These are phyloP conservation scores for Dalbergia oliveri DNA, from an alignment of 306 rosid genomes.

Conservation along the genomic window DNA sequence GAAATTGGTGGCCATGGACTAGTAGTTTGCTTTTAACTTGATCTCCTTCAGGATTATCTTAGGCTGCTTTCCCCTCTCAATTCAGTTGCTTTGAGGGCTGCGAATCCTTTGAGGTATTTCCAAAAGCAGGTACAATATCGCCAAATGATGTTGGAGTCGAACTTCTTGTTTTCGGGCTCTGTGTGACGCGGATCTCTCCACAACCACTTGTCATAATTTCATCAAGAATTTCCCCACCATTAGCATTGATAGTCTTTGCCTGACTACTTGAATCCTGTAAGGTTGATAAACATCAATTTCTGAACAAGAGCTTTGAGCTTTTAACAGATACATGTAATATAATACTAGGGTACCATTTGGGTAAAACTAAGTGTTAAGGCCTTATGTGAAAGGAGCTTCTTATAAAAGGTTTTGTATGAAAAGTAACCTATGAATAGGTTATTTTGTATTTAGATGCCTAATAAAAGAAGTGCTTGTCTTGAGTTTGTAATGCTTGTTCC, in stretches of 20 bases:
- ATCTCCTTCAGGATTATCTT: constrained; percentile 42
- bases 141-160: constrained; percentile 59
- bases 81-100: constrained; percentile 55
- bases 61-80: constrained; percentile 59
- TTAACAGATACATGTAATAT: constrained; percentile 5
- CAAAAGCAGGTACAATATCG: constrained; percentile 53
- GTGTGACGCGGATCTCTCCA: constrained; percentile 69
- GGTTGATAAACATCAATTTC: constrained; percentile 10
- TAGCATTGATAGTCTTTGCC: constrained; percentile 55
- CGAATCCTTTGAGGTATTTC: constrained; percentile 54
- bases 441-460: too few relatives aligned
- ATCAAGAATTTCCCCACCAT: constrained; percentile 71
- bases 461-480: too few relatives aligned
- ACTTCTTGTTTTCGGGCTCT: constrained; percentile 66
- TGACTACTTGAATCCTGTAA: constrained; percentile 62
- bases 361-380: too few relatives aligned
- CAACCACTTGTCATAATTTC: constrained; percentile 75
- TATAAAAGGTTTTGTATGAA: too few relatives aligned
- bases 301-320: constrained; percentile 21
- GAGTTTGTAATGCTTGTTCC: too few relatives aligned
- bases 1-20: constrained; percentile 57
- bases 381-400: too few relatives aligned
- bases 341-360: not conserved
- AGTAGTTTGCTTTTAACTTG: constrained; percentile 44
- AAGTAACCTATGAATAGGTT: too few relatives aligned